Evolutionary conservation across 2,329 filamentous ascomycete genomes (phyloP), one percentile per base, ranked within the genome.

Genomic region (Colletotrichum tamarilloi): DNA sequence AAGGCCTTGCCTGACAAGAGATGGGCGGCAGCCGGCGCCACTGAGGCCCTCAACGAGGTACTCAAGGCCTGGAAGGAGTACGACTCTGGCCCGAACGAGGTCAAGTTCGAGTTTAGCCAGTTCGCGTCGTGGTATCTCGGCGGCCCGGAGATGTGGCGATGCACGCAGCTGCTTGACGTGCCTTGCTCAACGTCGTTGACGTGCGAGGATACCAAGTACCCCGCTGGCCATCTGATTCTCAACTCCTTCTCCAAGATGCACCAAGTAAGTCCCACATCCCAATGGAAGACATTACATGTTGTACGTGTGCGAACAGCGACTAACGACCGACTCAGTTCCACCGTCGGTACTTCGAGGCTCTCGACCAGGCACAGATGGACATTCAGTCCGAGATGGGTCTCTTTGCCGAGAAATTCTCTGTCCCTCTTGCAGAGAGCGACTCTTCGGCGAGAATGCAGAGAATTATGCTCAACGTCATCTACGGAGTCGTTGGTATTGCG

Each of bases 191-290:
- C 67, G 0, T 19, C 67, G 1, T 19, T 68, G 3, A 5, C n/a
- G 2, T 68, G 67, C 16, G 19, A 68, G 14, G 67, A 22, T n/a
- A 68, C 67, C 6, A 55, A 49, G 60, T 68, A 46, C 11, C 67
- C 67, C 1, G 67, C 67, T 9, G 67, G 67, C 5, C 58, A 68
- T 22, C 52, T 68, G 26, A 68, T 68, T 4, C 26, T 68, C n/a
- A 68, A 68, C 52, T 68, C 67, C 3, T 57, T 68, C 22, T 68
- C 67, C n/a, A 68, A 68, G 67, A 60, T 68, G 32, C 67, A 68
- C 9, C 32, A 38, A 26, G 67, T 68, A 19, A 56, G 59, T 11
- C 1, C 9, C 7, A 2, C 7, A 1, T 4, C 0, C 56, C 8
- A 8, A 7, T 46, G 14, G 11, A 1, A 35, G 32, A 35, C 32